Base-by-base conservation (phyloP, 768 basidiomycete species). In the Mycena belliarum region DNA sequence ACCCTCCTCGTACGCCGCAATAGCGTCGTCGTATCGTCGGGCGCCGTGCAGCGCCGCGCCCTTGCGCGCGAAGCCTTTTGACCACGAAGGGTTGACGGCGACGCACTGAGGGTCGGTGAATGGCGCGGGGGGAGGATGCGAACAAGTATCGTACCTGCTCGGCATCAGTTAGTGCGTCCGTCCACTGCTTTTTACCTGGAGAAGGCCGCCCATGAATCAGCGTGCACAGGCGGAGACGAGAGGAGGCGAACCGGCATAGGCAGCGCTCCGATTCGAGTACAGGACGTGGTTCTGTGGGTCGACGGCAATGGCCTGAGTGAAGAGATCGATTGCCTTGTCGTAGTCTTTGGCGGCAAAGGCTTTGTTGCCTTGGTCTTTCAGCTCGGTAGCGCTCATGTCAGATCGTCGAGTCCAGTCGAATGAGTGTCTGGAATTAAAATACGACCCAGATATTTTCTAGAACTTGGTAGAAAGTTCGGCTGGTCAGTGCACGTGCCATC, bases 291-390 rank as follows among this genome's bases (percentile, higher is more conserved):
- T 96, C 35, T 76, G 78, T 2, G 88, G 78, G 73, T 97, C 94
- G 65, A 95, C 66, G 45, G 80, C 84, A 69, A 98, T 90, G 20
- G 91, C 95, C 67, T 93, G 81, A 5, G 84, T 79, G 73, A 93
- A 93, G 46, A 89, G 76, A 68, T 88, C 82, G 77, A 92, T 91
- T 8, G 95, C 95, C 66, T 81, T 85, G 76, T 92, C 87, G 75
- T 91, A 97, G 66, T 97, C 85, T 71, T 94, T 97, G 53, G 92
- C 92, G 37, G 90, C 80, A 75, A 98, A 98, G 21, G 95, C 94
- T 69, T 95, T 94, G 82, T 98, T 98, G 68, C 95, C 95, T 69
- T 85, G 85, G 69, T 93, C 91, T 78, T 98, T 98, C 63, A 97
- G 79, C 58, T 84, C 76, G 70, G 79, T 79, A 32, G 73, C 79